Evolutionary conservation across 2,329 filamentous ascomycete genomes (phyloP).

Genomic region (Macrophomina pseudophaseolina): DNA sequence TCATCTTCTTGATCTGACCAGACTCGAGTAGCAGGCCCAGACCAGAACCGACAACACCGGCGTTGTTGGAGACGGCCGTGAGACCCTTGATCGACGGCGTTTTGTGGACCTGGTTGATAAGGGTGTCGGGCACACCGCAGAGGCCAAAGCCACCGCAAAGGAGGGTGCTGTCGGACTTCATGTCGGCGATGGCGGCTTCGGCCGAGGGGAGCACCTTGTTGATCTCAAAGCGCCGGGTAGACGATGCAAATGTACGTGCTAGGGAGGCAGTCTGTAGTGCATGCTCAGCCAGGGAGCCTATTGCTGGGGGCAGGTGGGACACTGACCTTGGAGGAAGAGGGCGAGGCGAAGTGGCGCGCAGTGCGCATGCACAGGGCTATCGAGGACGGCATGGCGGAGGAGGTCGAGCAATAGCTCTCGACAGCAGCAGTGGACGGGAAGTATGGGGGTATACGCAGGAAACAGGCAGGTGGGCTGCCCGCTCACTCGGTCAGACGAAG

Average conservation of each 20-base stretch:
- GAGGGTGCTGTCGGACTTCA: slow-evolving; percentile 44
- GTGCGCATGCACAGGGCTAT: slow-evolving; percentile 25
- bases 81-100: slow-evolving; percentile 57
- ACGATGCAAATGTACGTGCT: slow-evolving; percentile 43
- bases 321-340: slow-evolving; percentile 23
- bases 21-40: slow-evolving; percentile 70
- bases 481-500: not conserved
- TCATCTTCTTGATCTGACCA: slow-evolving; percentile 73
- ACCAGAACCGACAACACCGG: slow-evolving; percentile 72
- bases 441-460: no score
- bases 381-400: slow-evolving; percentile 17
- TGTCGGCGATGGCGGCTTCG: slow-evolving; percentile 45
- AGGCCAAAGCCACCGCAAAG: slow-evolving; percentile 47
- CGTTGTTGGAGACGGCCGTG: slow-evolving; percentile 82
- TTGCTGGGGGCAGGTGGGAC: not conserved
- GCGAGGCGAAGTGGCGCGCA: slow-evolving; percentile 19
- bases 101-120: slow-evolving; percentile 46
- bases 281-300: not conserved
- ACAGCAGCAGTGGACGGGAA: not conserved
- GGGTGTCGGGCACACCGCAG: slow-evolving; percentile 45
- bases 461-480: not conserved
- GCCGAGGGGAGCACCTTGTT: slow-evolving; percentile 48
- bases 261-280: slow-evolving; percentile 29
- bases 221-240: slow-evolving; percentile 40
- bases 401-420: not conserved